Base-by-base conservation (phyloP, 2,329 filamentous ascomycete genomes). In the Colletotrichum lindemuthianum region DNA sequence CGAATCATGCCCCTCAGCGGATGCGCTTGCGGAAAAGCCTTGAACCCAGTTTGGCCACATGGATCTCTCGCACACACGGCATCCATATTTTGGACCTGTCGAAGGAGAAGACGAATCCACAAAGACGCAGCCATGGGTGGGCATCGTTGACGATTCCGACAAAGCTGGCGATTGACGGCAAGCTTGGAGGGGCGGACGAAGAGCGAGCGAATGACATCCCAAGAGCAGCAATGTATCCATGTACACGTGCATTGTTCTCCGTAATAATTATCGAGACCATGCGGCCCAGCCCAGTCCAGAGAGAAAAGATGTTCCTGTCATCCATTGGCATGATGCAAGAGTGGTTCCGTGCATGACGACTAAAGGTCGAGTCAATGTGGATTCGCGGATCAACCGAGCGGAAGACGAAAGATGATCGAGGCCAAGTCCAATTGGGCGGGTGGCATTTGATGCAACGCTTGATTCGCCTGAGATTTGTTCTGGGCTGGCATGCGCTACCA, bases 301-400 rank as follows among this genome's bases (percentile, higher is more conserved):
- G 16, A 24, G 41, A 16, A 34, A 54, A 49, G 34, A 9, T n/a
- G 16, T 34, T 44, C 60, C 13, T 60, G 60, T 53, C 43, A 34
- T 36, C 36, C 51, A 37, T 24, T 54, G 49, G 37, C 39, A 43
- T 39, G 44, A 55, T 60, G 44, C 33, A 50, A 55, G 16, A 36
- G 39, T 53, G 16, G 47, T 43, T 41, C 9, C 55, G 37, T 11
- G 10, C 36, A 53, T 59, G 60, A 43, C 60, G 55, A 63, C 34
- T 33, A 16, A 36, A 40, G 55, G 39, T 12, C 24, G 33, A 16
- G 24, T 32, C 36, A 36, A 32, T 49, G 50, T 51, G 57, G 50
- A 3, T 33, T 47, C 40, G 37, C 34, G 40, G 40, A 24, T 47
- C 34, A 45, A 11, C 60, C 56, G 53, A 50, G 39, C 24, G 24